A percentile compares a stretch with the other conserved stretches of the same genome.
Conservation (phyloP, 768 basidiomycete genomes). For the Pilatotrama ljubarskyi region DNA sequence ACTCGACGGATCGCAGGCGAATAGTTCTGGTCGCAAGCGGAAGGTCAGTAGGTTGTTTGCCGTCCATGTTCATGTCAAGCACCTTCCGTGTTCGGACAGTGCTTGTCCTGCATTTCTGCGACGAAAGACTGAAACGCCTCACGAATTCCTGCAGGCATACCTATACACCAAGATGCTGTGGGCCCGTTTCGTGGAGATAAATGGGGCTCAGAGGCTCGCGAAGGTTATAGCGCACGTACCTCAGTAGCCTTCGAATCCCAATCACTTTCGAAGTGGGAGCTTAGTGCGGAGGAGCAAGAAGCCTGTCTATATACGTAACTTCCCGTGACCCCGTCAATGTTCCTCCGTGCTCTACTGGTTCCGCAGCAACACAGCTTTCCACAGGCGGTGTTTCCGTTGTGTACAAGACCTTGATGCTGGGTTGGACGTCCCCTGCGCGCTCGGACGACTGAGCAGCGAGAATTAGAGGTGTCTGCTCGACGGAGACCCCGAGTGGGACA, state of each 20-base stretch:
- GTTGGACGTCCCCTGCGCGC: background rate
- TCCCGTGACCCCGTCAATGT: constrained; percentile 2
- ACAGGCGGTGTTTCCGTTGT: background rate
- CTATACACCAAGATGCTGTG: background rate
- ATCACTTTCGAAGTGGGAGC: background rate
- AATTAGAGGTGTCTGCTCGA: background rate
- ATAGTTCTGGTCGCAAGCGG: background rate
- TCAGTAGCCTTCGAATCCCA: background rate
- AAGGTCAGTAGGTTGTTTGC: background rate
- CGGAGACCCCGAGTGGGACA: background rate
- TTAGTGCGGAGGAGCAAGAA: background rate
- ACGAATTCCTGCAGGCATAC: constrained; percentile 4
- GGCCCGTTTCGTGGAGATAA: background rate
- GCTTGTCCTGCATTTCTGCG: background rate
- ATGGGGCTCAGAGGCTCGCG: background rate
- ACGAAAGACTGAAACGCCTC: background rate
- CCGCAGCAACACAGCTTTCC: background rate
- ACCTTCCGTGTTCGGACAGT: constrained; percentile 6
- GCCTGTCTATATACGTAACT: constrained; percentile 3
- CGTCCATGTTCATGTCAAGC: background rate
- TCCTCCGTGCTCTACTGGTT: background rate
- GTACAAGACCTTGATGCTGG: background rate
- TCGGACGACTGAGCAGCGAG: background rate
- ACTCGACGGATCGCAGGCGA: background rate
- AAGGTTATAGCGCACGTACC: too few species aligned